Base-by-base conservation (phyloP, 345 rosid species). In the Trapa bicornis region DNA sequence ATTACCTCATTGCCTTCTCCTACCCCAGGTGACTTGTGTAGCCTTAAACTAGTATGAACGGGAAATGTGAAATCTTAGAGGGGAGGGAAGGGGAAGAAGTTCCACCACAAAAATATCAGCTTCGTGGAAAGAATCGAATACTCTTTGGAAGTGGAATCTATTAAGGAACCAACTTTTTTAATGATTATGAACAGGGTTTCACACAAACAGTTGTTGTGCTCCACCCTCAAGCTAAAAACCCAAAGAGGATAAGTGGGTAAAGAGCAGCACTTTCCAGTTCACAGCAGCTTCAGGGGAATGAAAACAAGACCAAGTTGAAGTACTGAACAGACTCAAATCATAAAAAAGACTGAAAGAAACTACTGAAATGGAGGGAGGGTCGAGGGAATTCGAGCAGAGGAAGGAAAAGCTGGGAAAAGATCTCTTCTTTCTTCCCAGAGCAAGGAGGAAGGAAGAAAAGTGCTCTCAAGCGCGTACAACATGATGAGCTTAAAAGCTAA, bases 101-200 rank as follows among this genome's bases (percentile, higher is more conserved):
- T 77, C 77, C 75, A 68, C 68, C 39, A 58, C 39, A 48, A 67
- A 83, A 78, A 74, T 75, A 74, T 76, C 78, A 76, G 73, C 83
- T 77, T 81, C 53, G 77, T 69, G 76, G 63, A 70, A 68, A 72
- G 91, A 84, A 86, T 86, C 85, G 85, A 86, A 86, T 81, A 75
- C 16, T 76, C 73, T 79, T 77, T 78, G 52, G 76, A 36, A 52
- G 66, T 68, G 84, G 91, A 86, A 86, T 86, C 87, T 78, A 61
- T 48, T 75, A 86, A 84, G 81, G 71, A 68, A 74, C 73, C 73
- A 67, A 73, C 80, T 83, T 70, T 83, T 70, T 69, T 65, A 4
- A 14, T 50, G 22, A 50, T 50, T 50, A 50, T 15, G 56, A 50
- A 50, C 56, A 50, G 56, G 6, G 17, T 14, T 50, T 17, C 54